Conservation (phyloP, 2,329 filamentous ascomycete species). For the Cephalotrichum gorgonifer region DNA sequence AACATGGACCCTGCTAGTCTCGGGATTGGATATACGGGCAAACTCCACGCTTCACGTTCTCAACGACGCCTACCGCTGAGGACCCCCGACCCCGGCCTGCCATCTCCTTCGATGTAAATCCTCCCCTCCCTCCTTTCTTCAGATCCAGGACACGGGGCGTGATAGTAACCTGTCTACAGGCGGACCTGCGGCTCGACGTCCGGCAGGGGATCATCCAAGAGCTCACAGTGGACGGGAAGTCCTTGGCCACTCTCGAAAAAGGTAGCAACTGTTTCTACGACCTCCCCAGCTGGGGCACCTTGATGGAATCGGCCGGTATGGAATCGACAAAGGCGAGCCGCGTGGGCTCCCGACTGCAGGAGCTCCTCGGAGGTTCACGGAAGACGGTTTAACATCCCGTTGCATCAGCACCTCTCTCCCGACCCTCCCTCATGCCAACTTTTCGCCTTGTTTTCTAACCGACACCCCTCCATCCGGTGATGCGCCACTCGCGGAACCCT, state of each 20-base stretch:
- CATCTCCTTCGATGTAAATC: conserved; percentile 33
- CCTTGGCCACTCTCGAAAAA: neutral
- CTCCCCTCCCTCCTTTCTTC: no score
- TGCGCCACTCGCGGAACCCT: neutral
- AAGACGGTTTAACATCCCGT: neutral
- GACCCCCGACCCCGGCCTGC: conserved; percentile 45
- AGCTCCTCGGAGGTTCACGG: conserved; percentile 8
- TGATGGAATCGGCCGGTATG: conserved; percentile 4
- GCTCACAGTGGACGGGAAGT: conserved; percentile 15
- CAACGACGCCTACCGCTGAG: conserved; percentile 46
- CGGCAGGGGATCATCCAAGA: conserved; percentile 25
- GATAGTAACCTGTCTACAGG: neutral
- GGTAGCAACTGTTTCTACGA: conserved; percentile 7
- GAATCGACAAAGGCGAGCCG: neutral
- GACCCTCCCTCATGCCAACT: neutral
- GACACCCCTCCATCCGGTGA: neutral
- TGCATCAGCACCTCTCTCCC: neutral
- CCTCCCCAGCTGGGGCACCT: conserved; percentile 4
- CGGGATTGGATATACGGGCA: conserved; percentile 72
- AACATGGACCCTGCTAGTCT: no score
- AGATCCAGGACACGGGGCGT: no score
- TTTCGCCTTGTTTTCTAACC: neutral
- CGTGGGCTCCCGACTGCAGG: conserved; percentile 4
- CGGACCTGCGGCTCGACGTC: conserved; percentile 23
- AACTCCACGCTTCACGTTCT: conserved; percentile 74